phyloP scores from a whole-genome alignment of 768 basidiomycete genomes.

The Termitomyces heimii region DNA sequence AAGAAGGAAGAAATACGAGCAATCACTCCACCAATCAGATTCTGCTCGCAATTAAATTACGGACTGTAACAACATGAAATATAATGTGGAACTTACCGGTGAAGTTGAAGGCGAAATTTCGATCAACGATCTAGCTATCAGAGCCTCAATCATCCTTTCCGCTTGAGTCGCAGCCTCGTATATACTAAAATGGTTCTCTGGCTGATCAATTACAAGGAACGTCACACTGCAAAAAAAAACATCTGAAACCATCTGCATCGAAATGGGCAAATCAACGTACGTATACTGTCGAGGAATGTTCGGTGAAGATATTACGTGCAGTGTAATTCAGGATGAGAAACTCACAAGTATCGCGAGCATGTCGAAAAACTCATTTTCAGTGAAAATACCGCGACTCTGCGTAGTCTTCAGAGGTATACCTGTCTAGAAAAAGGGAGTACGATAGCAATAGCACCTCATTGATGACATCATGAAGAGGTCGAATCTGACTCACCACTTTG shows the following conservation, averaged over 20 bases:
- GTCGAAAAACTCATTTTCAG: conserved; percentile 41
- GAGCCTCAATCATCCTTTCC: conserved; percentile 21
- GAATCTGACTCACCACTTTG: conserved; percentile 23
- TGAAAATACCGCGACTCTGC: conserved; percentile 38
- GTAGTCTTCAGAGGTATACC: conserved; percentile 43
- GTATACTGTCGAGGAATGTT: conserved; percentile 4
- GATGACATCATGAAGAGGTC: background rate
- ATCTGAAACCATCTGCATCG: background rate
- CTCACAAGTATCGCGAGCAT: conserved; percentile 32
- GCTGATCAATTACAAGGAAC: conserved; percentile 23
- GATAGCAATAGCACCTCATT: background rate
- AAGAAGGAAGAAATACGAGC: conserved; percentile 1
- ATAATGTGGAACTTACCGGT: conserved; percentile 16
- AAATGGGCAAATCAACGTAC: background rate
- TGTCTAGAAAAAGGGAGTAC: conserved; percentile 19
- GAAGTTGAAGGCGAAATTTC: conserved; percentile 18
- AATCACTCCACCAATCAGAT: conserved; percentile 2
- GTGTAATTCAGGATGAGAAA: background rate
- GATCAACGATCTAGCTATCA: conserved; percentile 26
- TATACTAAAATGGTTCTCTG: conserved; percentile 27
- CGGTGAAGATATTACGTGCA: background rate
- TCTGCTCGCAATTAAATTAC: background rate
- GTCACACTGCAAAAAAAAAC: conserved; percentile 10
- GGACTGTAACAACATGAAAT: background rate
- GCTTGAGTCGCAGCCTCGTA: conserved; percentile 22